Evolutionary conservation across 2,329 filamentous ascomycete species (phyloP), one percentile per base, ranked within the genome.

Genomic region (Scopulariopsis brevicaulis): DNA sequence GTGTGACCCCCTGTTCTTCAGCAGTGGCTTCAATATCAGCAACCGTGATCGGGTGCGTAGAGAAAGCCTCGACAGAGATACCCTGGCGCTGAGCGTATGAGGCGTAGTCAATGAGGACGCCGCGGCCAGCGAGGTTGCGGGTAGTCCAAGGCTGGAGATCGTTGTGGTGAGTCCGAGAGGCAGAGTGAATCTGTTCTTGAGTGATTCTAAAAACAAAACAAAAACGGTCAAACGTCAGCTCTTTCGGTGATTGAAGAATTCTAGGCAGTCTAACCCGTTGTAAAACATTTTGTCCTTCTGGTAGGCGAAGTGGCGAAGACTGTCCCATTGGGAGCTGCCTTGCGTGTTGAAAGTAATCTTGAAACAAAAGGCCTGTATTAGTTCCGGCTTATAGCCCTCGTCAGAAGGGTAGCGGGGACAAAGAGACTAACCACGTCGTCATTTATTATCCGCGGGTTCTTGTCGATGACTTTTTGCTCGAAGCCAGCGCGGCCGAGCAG

Each of bases 21-120:
- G 75, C 75, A 10, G 81, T 70, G 25, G 71, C 67, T 54, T 75
- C 66, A 1, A 83, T 67, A 1, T 69, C 67, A 0, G 66, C 65
- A 1, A 77, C 64, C 0, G 77, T 69, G 55, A 84, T 80, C 1
- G 69, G 63, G 7, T 68, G 68, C 1, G 53, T 12, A 4, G 43
- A 20, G 25, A 60, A 61, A 14, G 46, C 53, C 14, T 58, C 46
- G 32, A 56, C 32, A 5, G 48, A 15, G 46, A 56, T 53, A n/a
- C 34, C 52, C 14, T 58, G 20, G 15, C 46, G 34, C 22, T 53
- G 14, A 6, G 58, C 56, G 37, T 57, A 60, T 15, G 55, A 43
- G 28, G 43, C 52, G 24, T 53, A 61, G 43, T 61, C 58, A 6
- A 61, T 43, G 12, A 60, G 55, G n/a, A 61, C 60, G 40, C 58